Conservation (phyloP, 208 protist species). For the Wallacemonas collosoma region DNA sequence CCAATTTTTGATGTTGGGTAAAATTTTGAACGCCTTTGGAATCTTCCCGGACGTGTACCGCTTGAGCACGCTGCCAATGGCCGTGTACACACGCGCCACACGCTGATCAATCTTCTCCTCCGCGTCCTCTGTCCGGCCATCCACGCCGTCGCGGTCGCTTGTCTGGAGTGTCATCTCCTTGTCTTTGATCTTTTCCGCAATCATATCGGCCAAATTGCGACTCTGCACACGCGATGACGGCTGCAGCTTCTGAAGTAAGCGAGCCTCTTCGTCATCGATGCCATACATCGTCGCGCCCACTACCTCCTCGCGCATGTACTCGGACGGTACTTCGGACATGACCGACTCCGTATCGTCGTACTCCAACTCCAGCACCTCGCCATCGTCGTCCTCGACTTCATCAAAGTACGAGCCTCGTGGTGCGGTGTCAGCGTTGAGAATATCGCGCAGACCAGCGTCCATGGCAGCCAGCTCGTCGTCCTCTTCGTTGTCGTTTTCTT, state of each 20-base stretch:
- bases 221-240: slow-evolving; percentile 83
- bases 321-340: slow-evolving; percentile 78
- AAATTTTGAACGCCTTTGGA: slow-evolving; percentile 99
- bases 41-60: slow-evolving; percentile 98
- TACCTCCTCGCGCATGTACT: slow-evolving; percentile 54
- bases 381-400: slow-evolving; percentile 49
- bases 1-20: slow-evolving; percentile 97
- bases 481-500: slow-evolving; percentile 23
- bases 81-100: slow-evolving; percentile 91
- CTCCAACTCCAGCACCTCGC: slow-evolving; percentile 62
- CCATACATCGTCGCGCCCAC: slow-evolving; percentile 65
- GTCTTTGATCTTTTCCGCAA: slow-evolving; percentile 91
- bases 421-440: slow-evolving; percentile 11
- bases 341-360: slow-evolving; percentile 83
- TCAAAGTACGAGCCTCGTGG: slow-evolving; percentile 12
- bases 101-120: slow-evolving; percentile 73
- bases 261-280: slow-evolving; percentile 90
- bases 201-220: slow-evolving; percentile 91
- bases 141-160: slow-evolving; percentile 9
- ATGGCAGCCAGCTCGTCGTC: slow-evolving; percentile 21
- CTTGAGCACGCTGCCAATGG: slow-evolving; percentile 94
- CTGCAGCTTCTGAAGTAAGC: slow-evolving; percentile 88
- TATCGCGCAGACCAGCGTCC: slow-evolving; percentile 17
- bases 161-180: slow-evolving; percentile 57
- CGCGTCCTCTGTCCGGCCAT: slow-evolving; percentile 22